Conservation (phyloP, 495 filamentous ascomycete genomes). For the Clohesyomyces aquaticus region DNA sequence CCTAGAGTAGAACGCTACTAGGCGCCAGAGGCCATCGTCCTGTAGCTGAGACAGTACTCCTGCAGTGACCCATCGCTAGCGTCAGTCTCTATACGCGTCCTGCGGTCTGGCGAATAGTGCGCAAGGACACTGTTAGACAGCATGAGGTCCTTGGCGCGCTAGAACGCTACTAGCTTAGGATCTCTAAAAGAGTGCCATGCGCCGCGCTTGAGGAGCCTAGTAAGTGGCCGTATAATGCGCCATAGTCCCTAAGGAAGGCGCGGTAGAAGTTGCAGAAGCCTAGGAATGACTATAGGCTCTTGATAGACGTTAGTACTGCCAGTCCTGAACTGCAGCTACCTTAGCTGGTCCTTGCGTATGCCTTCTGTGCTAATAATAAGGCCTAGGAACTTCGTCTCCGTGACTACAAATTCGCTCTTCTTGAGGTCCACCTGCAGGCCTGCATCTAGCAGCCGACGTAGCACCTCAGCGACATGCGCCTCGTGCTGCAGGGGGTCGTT, state of each 20-base stretch:
- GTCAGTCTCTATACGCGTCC: constrained; percentile 34
- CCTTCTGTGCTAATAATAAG: constrained; percentile 8
- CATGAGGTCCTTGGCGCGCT: constrained; percentile 51
- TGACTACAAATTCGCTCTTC: constrained; percentile 42
- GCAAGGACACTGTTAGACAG: constrained; percentile 43
- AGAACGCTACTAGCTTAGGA: constrained; percentile 28
- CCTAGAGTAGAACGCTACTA: constrained; percentile 43
- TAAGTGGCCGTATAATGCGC: constrained; percentile 27
- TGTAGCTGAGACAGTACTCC: constrained; percentile 41
- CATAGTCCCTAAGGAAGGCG: constrained; percentile 43
- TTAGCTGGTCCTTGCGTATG: constrained; percentile 10
- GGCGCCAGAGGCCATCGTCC: constrained; percentile 34
- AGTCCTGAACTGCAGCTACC: constrained; percentile 2
- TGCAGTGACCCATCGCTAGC: constrained; percentile 20
- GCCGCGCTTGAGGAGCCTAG: constrained; percentile 14
- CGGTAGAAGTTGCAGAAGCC: constrained; percentile 49
- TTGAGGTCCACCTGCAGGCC: constrained; percentile 40
- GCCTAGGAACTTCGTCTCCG: constrained; percentile 19
- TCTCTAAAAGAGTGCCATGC: constrained; percentile 53
- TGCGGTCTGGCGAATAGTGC: constrained; percentile 36
- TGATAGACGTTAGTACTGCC: constrained; percentile 7
- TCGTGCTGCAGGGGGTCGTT: constrained; percentile 18
- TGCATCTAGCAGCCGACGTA: constrained; percentile 22
- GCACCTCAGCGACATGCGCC: constrained; percentile 24
- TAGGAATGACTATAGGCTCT: constrained; percentile 42